Evolutionary conservation across 2,329 filamentous ascomycete species (phyloP), one percentile per base, ranked within the genome.

Genomic region (Trichoderma atrobrunneum): DNA sequence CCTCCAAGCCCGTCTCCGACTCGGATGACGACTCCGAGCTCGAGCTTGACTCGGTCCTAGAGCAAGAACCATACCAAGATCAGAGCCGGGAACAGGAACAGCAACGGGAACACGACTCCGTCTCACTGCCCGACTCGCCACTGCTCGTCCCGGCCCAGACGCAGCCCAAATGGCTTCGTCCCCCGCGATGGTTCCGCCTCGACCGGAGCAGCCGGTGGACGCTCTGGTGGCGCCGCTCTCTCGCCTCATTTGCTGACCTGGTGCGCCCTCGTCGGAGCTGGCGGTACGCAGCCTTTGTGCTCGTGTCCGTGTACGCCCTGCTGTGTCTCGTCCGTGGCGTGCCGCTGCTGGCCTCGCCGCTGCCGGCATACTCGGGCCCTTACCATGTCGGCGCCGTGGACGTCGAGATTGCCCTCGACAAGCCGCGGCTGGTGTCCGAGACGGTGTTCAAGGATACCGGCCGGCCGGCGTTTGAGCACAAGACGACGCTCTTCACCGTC

Each of bases 401-500:
- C 73, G 75, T 87, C 34, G 85, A 87, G 72, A 78, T 85, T 10
- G 80, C 84, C 1, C 80, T 84, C 0, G 77, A 78, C 7, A 76
- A 76, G 30, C 79, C 81, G 1, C 75, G 77, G 11, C 76, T 74
- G 21, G 75, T 81, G 10, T 79, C 80, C 3, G 77, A 82, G 6
- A 76, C 80, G 7, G 51, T 78, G 11, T 79, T 85, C 74, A 81
- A 77, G 54, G 75, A 73, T 11, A 79, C 79, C 0, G 78, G 79
- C 12, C 74, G 80, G 26, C 81, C 82, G 3, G 84, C 84, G 0
- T 87, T 87, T 63, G 80, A 84, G 24, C 75, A 87, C 0, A 78
- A 85, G 71, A 85, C 84, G 1, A 84, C 86, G 4, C 79, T 87
- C 5, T 85, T 87, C 72, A 85, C 85, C 0, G 72, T 87, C 3